A percentile compares a stretch with the other conserved stretches of the same genome.
Conservation (phyloP, 352 stramenopile species). For the Achlya hypogyna region DNA sequence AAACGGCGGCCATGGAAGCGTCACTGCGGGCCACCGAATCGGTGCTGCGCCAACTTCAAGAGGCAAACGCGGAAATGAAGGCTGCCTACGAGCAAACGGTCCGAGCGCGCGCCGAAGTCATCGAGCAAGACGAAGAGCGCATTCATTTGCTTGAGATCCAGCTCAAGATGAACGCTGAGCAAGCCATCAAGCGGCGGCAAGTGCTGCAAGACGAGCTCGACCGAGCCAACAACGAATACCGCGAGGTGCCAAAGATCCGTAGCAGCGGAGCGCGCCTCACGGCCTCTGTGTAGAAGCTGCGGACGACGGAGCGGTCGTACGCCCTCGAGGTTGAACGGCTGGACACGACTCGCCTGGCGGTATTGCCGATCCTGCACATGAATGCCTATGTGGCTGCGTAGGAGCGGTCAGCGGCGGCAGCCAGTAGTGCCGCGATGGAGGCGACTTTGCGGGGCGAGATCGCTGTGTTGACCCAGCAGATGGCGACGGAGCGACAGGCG, state of each 20-base stretch:
- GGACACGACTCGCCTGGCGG: neutral
- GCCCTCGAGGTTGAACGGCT: neutral
- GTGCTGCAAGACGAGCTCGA: conserved; percentile 4
- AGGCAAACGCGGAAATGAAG: neutral
- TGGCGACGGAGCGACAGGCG: neutral
- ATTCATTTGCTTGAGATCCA: conserved; percentile 21
- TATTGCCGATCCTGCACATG: neutral
- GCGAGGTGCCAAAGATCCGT: no score
- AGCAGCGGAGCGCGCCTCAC: neutral
- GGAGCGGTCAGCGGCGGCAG: neutral
- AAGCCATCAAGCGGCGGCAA: conserved; percentile 12
- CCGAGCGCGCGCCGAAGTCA: neutral
- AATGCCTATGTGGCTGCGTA: neutral
- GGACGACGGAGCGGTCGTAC: neutral
- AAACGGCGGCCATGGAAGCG: neutral
- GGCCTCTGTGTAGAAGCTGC: neutral
- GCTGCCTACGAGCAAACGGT: conserved; percentile 12
- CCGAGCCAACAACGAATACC: neutral
- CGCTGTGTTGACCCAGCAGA: neutral
- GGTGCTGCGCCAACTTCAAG: neutral
- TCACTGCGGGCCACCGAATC: neutral
- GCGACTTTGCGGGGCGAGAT: neutral
- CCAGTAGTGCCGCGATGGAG: neutral
- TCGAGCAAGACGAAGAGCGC: conserved; percentile 15
- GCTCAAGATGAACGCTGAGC: conserved; percentile 21